Evolutionary conservation across 441 rosid genomes (phyloP), one percentile per base, ranked within the genome.

Genomic region (Bruguiera hainesii): DNA sequence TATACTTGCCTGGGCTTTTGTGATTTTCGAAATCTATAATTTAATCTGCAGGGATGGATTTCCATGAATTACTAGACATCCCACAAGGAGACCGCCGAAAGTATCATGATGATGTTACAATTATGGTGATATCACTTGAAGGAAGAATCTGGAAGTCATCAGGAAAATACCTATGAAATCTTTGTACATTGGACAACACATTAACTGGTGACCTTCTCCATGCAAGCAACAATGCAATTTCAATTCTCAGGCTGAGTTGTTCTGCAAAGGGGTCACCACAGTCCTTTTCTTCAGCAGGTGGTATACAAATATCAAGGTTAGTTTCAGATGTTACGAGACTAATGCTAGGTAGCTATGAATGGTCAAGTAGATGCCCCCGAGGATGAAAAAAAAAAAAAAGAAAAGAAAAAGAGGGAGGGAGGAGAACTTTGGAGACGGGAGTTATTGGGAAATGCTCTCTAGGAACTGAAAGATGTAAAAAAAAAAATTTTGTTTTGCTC

Each of bases 101-200:
- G 81, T 94, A 91, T 78, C 98, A 94, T 60, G 98, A 94, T 4
- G 98, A 93, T 74, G 96, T 93, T 68, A 89, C 97, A 19, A 96
- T 94, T 10, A 87, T 94, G 89, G 90, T 94, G 80, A 81, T 94
- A 77, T 90, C 98, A 0, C 90, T 94, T 37, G 98, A 88, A 78
- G 98, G 94, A 75, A 82, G 98, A 78, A 91, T 94, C 42, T 94
- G 98, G 98, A 89, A 91, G 76, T 94, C 98, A 68, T 94, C 98
- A 31, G 97, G 98, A 68, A 91, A 91, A 73, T 93, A 89, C 78
- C 75, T 85, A 48, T 93, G 79, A 88, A 71, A 57, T 67, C 65
- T 63, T 52, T 6, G 50, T 53, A 60, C 39, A 52, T 60, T n/a
- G 71, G 52, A 16, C 33, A 16, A 7, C 26, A 6, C 62, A 60